Evolutionary conservation across 257 asterid genomes (phyloP).

Genomic region (Fraxinus quadrangulata): DNA sequence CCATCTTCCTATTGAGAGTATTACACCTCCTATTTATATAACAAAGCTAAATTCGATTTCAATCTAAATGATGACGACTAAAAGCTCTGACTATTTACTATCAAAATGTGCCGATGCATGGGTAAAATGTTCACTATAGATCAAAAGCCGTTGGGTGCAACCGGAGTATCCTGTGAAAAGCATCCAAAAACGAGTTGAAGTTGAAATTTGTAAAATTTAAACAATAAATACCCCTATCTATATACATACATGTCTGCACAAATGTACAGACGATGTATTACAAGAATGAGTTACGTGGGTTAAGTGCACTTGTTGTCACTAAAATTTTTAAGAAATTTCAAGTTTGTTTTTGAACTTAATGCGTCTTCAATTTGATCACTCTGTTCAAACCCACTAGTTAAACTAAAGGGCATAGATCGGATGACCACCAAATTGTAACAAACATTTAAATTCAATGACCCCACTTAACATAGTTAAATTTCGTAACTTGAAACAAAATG

Average conservation of each 20-base stretch:
- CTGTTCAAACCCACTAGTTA: not conserved
- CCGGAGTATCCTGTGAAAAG: constrained; percentile 43
- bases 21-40: constrained; percentile 17
- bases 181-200: not conserved
- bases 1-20: constrained; percentile 19
- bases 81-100: constrained; percentile 34
- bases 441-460: too few species aligned
- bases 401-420: not conserved
- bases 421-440: not conserved
- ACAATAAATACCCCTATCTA: not conserved
- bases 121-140: constrained; percentile 8
- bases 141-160: constrained; percentile 41
- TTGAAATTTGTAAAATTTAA: not conserved
- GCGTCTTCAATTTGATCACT: not conserved
- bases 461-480: too few species aligned
- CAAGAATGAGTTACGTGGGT: not conserved
- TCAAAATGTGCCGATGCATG: constrained; percentile 30
- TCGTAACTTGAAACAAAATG: too few species aligned
- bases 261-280: too few species aligned
- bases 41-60: too few species aligned
- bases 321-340: not conserved
- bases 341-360: too few species aligned
- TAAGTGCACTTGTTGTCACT: not conserved
- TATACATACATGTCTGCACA: not conserved
- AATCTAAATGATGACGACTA: not conserved